Evolutionary conservation across 345 rosid genomes (phyloP), one percentile per base, ranked within the genome.

Genomic region (Salix exigua): DNA sequence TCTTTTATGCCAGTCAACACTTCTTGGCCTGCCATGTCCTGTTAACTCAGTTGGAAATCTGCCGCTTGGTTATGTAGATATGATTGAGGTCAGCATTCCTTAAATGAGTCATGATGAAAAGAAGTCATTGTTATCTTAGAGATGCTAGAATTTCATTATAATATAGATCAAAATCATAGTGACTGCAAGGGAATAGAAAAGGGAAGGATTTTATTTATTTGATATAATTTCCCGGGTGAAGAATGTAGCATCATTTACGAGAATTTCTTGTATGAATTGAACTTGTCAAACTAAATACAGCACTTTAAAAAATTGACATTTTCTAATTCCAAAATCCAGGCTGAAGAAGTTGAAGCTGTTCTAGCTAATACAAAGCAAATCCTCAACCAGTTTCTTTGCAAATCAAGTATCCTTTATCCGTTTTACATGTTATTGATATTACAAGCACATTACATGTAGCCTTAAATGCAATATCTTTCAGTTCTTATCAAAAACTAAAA

Each of bases 281-380:
- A 69, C 23, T 55, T 23, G 30, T 71, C 50, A 28, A 38, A 38
- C 3, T 46, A n/a, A 35, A 51, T 60, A 55, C 30, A 53, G 46
- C 58, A 58, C 70, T 26, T 38, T 44, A 25, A 58, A 50, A 51
- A 77, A 77, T 73, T 82, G 72, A 74, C 9, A 64, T 77, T 40
- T 10, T 40, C 69, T 63, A 12, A 2, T 28, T 72, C 73, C 76
- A 35, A 73, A 67, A 66, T 65, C 26, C 89, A 95, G 97, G 96
- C 87, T 70, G 97, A 95, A 74, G 94, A 91, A 86, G 93, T 90
- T 61, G 97, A 94, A 88, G 99, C 97, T 82, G 92, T 91, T 70
- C 75, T 92, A 64, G 94, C 99, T 78, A 94, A 94, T 86, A 88
- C 97, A 73, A 94, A 94, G 84, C 97, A 94, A 89, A 90, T 94